Evolutionary conservation across 192 early-diverging fungal species (phyloP).

Genomic region (Cetraspora pellucida): DNA sequence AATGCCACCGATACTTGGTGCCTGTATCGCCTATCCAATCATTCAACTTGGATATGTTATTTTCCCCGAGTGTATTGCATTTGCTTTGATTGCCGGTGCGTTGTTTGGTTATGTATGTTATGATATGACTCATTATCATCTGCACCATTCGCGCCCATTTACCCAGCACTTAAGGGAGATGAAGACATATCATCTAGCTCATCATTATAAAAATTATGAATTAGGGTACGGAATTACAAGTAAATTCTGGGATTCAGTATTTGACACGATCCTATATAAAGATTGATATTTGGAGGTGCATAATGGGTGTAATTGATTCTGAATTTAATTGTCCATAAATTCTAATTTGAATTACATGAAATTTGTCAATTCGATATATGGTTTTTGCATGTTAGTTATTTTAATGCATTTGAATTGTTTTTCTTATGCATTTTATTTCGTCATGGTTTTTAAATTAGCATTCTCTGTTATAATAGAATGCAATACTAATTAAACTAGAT

Average conservation of each 20-base stretch:
- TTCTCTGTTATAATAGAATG: no score
- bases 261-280: slow-evolving; percentile 65
- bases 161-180: slow-evolving; percentile 76
- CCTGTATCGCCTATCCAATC: slow-evolving; percentile 68
- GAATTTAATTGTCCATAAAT: no score
- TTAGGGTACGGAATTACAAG: slow-evolving; percentile 88
- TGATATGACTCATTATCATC: slow-evolving; percentile 92
- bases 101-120: slow-evolving; percentile 87
- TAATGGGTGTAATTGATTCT: background rate
- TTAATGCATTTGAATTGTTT: no score
- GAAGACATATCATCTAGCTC: slow-evolving; percentile 93
- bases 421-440: no score
- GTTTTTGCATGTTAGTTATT: no score
- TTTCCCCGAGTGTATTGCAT: slow-evolving; percentile 65
- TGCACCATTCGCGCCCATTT: slow-evolving; percentile 85
- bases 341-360: no score
- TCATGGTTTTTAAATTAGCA: no score
- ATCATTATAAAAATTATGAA: slow-evolving; percentile 93
- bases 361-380: no score
- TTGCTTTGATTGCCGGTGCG: slow-evolving; percentile 74
- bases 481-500: no score
- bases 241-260: slow-evolving; percentile 86
- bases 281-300: no score
- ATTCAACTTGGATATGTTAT: slow-evolving; percentile 54
- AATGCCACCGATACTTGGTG: slow-evolving; percentile 87